Evolutionary conservation across 148 eudicot species (phyloP).

Genomic region (Chenopodium quinoa): DNA sequence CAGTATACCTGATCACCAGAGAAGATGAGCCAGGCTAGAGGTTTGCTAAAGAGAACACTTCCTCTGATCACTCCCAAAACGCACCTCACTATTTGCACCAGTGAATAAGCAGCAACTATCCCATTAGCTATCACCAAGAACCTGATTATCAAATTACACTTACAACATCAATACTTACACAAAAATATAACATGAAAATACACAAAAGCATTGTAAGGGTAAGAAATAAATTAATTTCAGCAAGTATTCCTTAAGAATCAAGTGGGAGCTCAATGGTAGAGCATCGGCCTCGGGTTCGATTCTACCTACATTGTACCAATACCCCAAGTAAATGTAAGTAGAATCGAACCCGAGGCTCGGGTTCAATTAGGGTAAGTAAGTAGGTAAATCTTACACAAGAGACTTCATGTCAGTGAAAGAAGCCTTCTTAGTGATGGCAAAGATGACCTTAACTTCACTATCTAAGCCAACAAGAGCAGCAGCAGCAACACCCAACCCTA

Average conservation of each 20-base stretch:
- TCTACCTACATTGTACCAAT: neutral
- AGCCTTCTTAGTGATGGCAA: constrained; percentile 70
- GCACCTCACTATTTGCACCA: constrained; percentile 74
- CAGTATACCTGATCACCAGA: constrained; percentile 82
- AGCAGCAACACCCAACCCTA: constrained; percentile 53
- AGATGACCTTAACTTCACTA: constrained; percentile 65
- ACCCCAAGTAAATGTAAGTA: too few relatives aligned
- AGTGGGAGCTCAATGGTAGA: neutral
- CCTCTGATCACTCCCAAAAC: constrained; percentile 67
- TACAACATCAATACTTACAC: neutral
- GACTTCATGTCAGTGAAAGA: constrained; percentile 85
- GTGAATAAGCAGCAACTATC: constrained; percentile 72
- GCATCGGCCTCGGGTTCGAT: neutral
- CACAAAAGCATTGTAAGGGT: neutral
- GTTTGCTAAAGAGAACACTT: constrained; percentile 79
- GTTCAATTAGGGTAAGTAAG: neutral
- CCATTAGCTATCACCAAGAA: constrained; percentile 84
- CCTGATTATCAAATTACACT: constrained; percentile 31
- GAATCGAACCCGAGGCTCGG: too few relatives aligned
- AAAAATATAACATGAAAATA: too few relatives aligned
- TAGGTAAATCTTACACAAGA: constrained; percentile 57
- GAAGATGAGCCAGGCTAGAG: constrained; percentile 90
- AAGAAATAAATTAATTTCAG: too few relatives aligned
- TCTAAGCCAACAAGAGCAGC: constrained; percentile 64
- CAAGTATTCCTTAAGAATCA: neutral